Evolutionary conservation across 2,329 filamentous ascomycete species (phyloP).

Genomic region (Pseudogymnoascus sp.): DNA sequence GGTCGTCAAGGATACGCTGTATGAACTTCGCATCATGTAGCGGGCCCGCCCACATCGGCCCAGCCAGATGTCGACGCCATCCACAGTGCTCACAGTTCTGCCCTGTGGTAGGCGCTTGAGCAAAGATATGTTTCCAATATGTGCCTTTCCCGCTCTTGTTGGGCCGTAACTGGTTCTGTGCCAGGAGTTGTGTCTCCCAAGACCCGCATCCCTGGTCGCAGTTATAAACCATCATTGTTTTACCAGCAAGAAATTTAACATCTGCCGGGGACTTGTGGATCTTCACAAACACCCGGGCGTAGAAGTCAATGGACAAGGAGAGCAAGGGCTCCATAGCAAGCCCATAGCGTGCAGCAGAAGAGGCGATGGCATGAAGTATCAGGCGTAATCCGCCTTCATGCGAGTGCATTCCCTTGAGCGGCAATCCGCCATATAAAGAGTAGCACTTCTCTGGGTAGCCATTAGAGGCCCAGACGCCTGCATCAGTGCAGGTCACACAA

Average conservation of each 20-base stretch:
- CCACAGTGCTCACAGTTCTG: slow-evolving; percentile 75
- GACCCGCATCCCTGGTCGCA: slow-evolving; percentile 89
- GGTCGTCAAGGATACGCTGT: slow-evolving; percentile 63
- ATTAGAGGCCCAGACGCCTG: slow-evolving; percentile 87
- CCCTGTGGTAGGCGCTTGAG: slow-evolving; percentile 60
- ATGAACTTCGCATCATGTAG: slow-evolving; percentile 82
- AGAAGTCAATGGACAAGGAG: slow-evolving; percentile 93
- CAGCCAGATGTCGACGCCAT: slow-evolving; percentile 75
- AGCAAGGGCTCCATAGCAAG: slow-evolving; percentile 83
- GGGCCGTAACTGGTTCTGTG: slow-evolving; percentile 56
- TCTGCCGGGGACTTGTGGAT: slow-evolving; percentile 71
- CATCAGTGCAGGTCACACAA: slow-evolving; percentile 94
- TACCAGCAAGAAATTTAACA: slow-evolving; percentile 84
- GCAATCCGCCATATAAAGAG: slow-evolving; percentile 84
- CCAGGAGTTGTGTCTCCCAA: slow-evolving; percentile 75
- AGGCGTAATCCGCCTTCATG: slow-evolving; percentile 86
- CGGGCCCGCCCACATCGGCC: slow-evolving; percentile 91
- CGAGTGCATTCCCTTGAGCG: slow-evolving; percentile 74
- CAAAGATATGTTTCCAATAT: slow-evolving; percentile 72
- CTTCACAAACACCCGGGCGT: slow-evolving; percentile 80
- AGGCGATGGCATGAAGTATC: slow-evolving; percentile 74
- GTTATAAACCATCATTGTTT: slow-evolving; percentile 87
- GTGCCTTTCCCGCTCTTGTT: slow-evolving; percentile 63
- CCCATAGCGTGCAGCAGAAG: slow-evolving; percentile 75
- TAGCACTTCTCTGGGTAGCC: slow-evolving; percentile 93